phyloP scores from a whole-genome alignment of 1,284 basidiomycete species.

The Taiwanofungus camphoratus region DNA sequence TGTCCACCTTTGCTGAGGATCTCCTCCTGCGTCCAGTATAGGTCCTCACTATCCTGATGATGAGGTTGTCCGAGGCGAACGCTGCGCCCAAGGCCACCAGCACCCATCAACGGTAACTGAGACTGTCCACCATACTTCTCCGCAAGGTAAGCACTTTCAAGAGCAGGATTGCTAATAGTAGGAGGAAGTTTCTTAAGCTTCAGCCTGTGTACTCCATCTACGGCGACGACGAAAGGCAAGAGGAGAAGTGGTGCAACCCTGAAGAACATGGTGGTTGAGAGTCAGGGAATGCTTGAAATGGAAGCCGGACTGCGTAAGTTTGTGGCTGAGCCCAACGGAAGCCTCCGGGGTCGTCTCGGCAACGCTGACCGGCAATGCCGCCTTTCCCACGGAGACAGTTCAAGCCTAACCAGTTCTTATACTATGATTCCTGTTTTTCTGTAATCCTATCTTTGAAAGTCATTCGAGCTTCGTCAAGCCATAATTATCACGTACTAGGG shows the following conservation, averaged over 20 bases:
- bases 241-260: slow-evolving; percentile 50
- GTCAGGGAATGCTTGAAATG: slow-evolving; percentile 21
- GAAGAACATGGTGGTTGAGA: slow-evolving; percentile 60
- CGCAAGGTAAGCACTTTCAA: slow-evolving; percentile 79
- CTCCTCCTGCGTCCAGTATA: slow-evolving; percentile 82
- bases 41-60: slow-evolving; percentile 51
- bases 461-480: too few relatives aligned
- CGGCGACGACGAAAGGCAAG: slow-evolving; percentile 67
- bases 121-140: slow-evolving; percentile 77
- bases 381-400: too few relatives aligned
- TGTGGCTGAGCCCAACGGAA: too few relatives aligned
- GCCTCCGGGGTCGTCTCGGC: too few relatives aligned
- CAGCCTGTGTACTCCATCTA: slow-evolving; percentile 72
- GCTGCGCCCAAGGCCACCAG: slow-evolving; percentile 68
- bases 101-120: slow-evolving; percentile 69
- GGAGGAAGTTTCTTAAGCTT: slow-evolving; percentile 81
- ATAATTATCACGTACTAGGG: too few relatives aligned
- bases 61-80: slow-evolving; percentile 39
- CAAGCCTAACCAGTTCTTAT: too few relatives aligned
- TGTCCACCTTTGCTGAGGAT: slow-evolving; percentile 72
- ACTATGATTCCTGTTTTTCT: too few relatives aligned
- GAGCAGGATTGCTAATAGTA: slow-evolving; percentile 51
- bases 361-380: too few relatives aligned
- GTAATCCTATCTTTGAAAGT: too few relatives aligned
- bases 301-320: too few relatives aligned